Conservation (phyloP, 192 early-diverging fungal genomes). For the Coemansia sp. region DNA sequence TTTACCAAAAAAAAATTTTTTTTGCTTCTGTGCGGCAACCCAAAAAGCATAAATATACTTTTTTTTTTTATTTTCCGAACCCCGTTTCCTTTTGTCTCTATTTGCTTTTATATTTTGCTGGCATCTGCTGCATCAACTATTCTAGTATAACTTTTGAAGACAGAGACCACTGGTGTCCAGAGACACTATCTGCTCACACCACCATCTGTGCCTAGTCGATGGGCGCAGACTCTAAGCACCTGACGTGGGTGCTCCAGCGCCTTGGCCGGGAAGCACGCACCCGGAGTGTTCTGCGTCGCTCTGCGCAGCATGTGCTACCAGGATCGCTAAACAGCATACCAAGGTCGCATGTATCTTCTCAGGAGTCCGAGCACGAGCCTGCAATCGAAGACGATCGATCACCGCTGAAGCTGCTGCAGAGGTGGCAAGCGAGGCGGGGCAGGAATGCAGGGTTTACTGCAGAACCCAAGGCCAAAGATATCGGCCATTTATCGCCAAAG, state of each 20-base stretch:
- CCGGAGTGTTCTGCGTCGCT: slow-evolving; percentile 17
- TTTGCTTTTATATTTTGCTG: not conserved
- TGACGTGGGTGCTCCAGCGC: slow-evolving; percentile 33
- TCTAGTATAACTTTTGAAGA: too few relatives aligned
- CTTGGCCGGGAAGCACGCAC: slow-evolving; percentile 24
- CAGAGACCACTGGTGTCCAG: not conserved
- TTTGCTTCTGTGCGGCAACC: not conserved
- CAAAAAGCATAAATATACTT: slow-evolving; percentile 2
- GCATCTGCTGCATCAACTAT: not conserved
- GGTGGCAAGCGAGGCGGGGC: not conserved
- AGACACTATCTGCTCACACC: too few relatives aligned
- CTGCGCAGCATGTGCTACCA: slow-evolving; percentile 1
- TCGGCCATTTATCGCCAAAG: not conserved
- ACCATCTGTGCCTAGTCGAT: slow-evolving; percentile 9
- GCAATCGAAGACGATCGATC: not conserved
- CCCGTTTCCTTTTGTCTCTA: not conserved
- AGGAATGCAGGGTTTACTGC: not conserved
- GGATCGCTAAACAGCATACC: not conserved
- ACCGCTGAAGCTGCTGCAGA: not conserved
- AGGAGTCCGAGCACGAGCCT: slow-evolving; percentile 5
- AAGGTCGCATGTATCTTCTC: slow-evolving; percentile 20
- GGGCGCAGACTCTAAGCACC: slow-evolving; percentile 45
- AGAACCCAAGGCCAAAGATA: not conserved
- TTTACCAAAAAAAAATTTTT: not conserved
- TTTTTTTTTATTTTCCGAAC: not conserved